Conservation (phyloP, 2,329 filamentous ascomycete genomes). For the Phaeophleospora eucalypticola region DNA sequence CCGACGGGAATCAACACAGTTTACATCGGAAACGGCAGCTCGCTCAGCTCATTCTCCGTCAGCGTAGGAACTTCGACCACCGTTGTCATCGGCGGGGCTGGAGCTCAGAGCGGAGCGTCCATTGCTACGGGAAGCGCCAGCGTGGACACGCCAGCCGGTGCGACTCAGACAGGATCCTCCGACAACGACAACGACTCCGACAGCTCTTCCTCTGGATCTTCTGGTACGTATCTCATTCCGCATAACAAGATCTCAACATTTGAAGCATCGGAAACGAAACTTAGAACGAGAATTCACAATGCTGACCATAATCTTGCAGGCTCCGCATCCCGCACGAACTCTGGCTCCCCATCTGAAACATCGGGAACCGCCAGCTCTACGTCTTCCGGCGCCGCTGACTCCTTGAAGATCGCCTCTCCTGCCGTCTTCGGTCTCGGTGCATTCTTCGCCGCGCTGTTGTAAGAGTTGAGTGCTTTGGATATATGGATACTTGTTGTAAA, state of each 20-base stretch:
- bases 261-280: too few species aligned
- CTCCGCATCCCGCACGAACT: constrained; percentile 13
- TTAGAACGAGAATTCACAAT: too few species aligned
- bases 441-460: constrained; percentile 36
- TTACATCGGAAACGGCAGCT: constrained; percentile 25
- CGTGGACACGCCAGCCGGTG: constrained; percentile 7
- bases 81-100: constrained; percentile 28
- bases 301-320: too few species aligned
- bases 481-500: constrained; percentile 3
- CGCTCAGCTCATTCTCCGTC: constrained; percentile 31
- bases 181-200: constrained; percentile 3
- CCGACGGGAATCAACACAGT: constrained; percentile 32
- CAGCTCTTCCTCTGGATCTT: too few species aligned
- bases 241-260: too few species aligned
- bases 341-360: constrained; percentile 22
- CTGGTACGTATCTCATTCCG: too few species aligned
- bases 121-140: constrained; percentile 8
- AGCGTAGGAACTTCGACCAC: constrained; percentile 31
- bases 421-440: constrained; percentile 36
- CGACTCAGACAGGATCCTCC: constrained; percentile 1
- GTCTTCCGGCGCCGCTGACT: constrained; percentile 24
- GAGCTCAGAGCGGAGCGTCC: constrained; percentile 14
- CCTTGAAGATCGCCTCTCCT: constrained; percentile 31
- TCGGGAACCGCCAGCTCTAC: constrained; percentile 14
- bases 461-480: constrained; percentile 10